Evolutionary conservation across 768 basidiomycete species (phyloP).

Genomic region (Coprinopsis sp.): DNA sequence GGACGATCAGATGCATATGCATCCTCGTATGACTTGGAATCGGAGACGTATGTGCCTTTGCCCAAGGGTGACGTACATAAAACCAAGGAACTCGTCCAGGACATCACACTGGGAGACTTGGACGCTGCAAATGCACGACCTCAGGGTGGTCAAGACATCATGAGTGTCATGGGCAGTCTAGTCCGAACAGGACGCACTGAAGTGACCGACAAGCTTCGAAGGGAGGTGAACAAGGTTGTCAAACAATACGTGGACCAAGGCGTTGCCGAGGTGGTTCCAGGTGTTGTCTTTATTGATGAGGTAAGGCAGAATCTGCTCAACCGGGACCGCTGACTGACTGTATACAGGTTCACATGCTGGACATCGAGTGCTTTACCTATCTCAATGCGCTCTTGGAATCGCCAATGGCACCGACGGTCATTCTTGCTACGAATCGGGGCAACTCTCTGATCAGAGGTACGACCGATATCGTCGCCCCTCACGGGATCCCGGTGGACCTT

Average conservation of each 20-base stretch:
- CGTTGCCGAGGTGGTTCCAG: slow-evolving; percentile 95
- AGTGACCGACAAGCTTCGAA: slow-evolving; percentile 91
- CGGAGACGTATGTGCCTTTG: slow-evolving; percentile 96
- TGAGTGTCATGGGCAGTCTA: slow-evolving; percentile 92
- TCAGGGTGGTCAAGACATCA: slow-evolving; percentile 96
- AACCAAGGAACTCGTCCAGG: slow-evolving; percentile 91
- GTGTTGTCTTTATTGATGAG: slow-evolving; percentile 98
- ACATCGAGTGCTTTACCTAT: slow-evolving; percentile 99
- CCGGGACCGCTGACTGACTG: slow-evolving; percentile 8
- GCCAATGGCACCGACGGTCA: slow-evolving; percentile 95
- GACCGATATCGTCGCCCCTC: slow-evolving; percentile 84
- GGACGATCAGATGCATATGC: slow-evolving; percentile 97
- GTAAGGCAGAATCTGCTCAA: slow-evolving; percentile 38
- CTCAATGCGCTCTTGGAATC: slow-evolving; percentile 94
- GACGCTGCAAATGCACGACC: slow-evolving; percentile 96
- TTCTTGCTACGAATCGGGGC: slow-evolving; percentile 94
- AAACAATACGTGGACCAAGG: slow-evolving; percentile 98
- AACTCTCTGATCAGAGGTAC: slow-evolving; percentile 91
- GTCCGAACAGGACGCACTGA: slow-evolving; percentile 93
- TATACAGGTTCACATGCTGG: slow-evolving; percentile 94
- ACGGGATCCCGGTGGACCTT: slow-evolving; percentile 91
- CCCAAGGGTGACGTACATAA: slow-evolving; percentile 98
- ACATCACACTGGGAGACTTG: slow-evolving; percentile 90
- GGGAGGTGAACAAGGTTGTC: slow-evolving; percentile 97
- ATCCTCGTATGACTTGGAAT: slow-evolving; percentile 95